phyloP scores from a whole-genome alignment of 2,329 filamentous ascomycete genomes.

The Ophiostoma sp. region DNA sequence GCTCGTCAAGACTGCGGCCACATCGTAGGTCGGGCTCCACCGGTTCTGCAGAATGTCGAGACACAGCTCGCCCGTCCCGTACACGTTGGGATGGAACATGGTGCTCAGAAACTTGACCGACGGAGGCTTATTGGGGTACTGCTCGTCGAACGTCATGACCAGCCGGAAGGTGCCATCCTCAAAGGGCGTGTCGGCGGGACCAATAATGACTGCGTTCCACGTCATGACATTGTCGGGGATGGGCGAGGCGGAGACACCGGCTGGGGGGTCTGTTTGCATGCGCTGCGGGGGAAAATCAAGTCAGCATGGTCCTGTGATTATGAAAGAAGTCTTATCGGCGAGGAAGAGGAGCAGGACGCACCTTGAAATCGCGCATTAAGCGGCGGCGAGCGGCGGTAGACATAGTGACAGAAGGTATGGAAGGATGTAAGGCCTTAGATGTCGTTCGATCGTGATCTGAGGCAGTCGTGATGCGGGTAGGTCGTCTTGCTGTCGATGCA shows the following conservation, averaged over 20 bases:
- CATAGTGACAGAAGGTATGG: conserved; percentile 42
- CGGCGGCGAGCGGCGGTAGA: conserved; percentile 93
- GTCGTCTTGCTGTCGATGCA: neutral
- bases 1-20: conserved; percentile 93
- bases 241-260: conserved; percentile 92
- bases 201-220: conserved; percentile 98
- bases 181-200: conserved; percentile 93
- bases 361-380: conserved; percentile 99
- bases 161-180: conserved; percentile 97
- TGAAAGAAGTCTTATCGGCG: neutral
- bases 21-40: conserved; percentile 98
- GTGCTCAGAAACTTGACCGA: conserved; percentile 98
- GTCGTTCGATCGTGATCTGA: neutral
- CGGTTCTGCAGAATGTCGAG: conserved; percentile 96
- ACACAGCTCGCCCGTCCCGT: conserved; percentile 93
- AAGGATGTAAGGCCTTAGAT: neutral
- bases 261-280: conserved; percentile 98
- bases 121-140: conserved; percentile 97
- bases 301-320: conserved; percentile 7
- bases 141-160: conserved; percentile 98
- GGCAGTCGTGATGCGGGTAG: neutral
- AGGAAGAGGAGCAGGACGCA: conserved; percentile 40
- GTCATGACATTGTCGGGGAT: conserved; percentile 98
- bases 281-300: conserved; percentile 56
- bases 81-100: conserved; percentile 99